A percentile compares a stretch with the other conserved stretches of the same genome.
phyloP scores from a whole-genome alignment of 78 protist genomes.

The Mastigamoeba balamuthi region DNA sequence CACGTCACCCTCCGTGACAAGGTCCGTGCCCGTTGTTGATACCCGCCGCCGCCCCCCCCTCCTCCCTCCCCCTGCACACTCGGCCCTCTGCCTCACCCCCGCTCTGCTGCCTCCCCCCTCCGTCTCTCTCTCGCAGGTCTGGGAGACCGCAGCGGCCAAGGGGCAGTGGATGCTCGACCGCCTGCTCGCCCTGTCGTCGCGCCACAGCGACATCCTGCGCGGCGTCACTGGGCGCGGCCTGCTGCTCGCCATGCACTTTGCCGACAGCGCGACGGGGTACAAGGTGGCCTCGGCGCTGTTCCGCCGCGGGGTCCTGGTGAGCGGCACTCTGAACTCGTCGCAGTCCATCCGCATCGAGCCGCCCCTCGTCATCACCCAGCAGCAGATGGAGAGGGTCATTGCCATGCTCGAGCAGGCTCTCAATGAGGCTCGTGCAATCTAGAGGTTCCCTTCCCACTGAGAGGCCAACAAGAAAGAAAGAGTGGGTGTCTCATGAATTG shows the following conservation, averaged over 20 bases:
- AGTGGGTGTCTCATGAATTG: too few relatives aligned
- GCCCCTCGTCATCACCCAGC: neutral
- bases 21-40: too few relatives aligned
- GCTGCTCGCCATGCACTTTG: neutral
- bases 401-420: neutral
- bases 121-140: too few relatives aligned
- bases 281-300: neutral
- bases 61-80: too few relatives aligned
- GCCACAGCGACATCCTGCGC: neutral
- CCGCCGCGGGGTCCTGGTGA: neutral
- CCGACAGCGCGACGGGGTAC: neutral
- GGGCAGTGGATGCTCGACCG: neutral
- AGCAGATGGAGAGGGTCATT: neutral
- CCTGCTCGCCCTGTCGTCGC: neutral
- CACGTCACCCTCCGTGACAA: constrained; percentile 47
- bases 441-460: too few relatives aligned
- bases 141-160: neutral
- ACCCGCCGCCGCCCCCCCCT: too few relatives aligned
- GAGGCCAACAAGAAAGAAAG: too few relatives aligned
- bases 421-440: neutral
- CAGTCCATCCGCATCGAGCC: neutral
- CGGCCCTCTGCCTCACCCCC: too few relatives aligned
- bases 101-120: too few relatives aligned
- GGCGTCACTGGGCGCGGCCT: neutral
- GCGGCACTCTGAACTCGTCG: neutral